phyloP scores from a whole-genome alignment of 108 stramenopile genomes.

The Skeletonema potamos region DNA sequence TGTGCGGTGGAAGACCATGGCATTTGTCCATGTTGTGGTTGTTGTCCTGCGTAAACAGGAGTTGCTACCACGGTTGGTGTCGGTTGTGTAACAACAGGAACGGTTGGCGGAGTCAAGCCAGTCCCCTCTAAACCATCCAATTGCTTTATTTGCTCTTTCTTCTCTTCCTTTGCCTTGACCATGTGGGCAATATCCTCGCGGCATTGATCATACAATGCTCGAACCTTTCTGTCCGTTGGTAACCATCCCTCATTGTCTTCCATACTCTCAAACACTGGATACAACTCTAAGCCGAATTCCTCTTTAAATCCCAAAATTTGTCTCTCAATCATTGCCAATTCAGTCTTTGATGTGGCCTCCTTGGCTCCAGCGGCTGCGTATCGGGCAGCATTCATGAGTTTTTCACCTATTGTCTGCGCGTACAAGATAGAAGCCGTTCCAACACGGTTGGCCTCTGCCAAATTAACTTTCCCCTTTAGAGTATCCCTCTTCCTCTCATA shows the following conservation, averaged over 20 bases:
- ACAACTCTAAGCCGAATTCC: constrained; percentile 71
- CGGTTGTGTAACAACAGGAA: background rate
- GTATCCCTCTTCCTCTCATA: constrained; percentile 60
- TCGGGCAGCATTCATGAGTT: constrained; percentile 72
- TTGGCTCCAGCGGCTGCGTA: constrained; percentile 59
- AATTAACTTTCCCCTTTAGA: constrained; percentile 56
- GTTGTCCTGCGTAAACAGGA: constrained; percentile 3
- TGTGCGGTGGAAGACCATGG: constrained; percentile 3
- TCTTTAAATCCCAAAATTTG: constrained; percentile 72
- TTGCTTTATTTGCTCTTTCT: constrained; percentile 33
- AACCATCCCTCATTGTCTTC: constrained; percentile 80
- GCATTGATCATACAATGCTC: constrained; percentile 69
- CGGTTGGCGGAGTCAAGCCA: constrained; percentile 28
- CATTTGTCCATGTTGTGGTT: constrained; percentile 5
- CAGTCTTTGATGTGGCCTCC: constrained; percentile 72
- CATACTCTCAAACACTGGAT: constrained; percentile 53
- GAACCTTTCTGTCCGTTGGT: constrained; percentile 76
- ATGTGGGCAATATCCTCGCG: constrained; percentile 62
- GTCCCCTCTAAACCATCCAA: constrained; percentile 31
- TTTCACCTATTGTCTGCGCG: constrained; percentile 62
- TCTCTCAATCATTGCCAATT: constrained; percentile 59
- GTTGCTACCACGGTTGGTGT: constrained; percentile 24
- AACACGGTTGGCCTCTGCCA: constrained; percentile 53
- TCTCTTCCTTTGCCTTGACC: constrained; percentile 45
- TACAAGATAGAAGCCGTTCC: constrained; percentile 58